Conservation (phyloP, 1,139 yeast genomes). For the Meyerozyma smithsonii region DNA sequence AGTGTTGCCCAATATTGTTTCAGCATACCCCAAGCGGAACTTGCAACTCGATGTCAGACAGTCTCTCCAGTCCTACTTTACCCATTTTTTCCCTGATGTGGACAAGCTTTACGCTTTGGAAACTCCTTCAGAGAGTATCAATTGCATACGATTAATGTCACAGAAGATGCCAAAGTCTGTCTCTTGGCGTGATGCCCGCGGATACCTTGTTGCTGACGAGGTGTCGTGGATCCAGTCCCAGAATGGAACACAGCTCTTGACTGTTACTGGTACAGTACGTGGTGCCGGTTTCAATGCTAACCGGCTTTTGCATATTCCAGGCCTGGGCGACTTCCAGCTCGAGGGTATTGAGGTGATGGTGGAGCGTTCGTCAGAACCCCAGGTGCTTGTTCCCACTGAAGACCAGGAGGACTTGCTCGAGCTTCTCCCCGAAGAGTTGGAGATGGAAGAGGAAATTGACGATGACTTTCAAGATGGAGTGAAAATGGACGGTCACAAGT, state of each 20-base stretch:
- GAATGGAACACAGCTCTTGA: conserved; percentile 32
- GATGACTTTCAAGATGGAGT: conserved; percentile 42
- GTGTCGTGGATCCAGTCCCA: conserved; percentile 40
- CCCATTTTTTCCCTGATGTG: conserved; percentile 85
- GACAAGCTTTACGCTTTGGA: conserved; percentile 77
- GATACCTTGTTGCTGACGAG: conserved; percentile 75
- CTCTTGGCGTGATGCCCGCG: conserved; percentile 88
- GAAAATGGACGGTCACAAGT: conserved; percentile 67
- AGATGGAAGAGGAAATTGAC: conserved; percentile 26
- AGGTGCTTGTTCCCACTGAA: conserved; percentile 40
- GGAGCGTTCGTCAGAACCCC: conserved; percentile 23
- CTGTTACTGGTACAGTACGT: conserved; percentile 78
- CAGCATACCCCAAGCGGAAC: conserved; percentile 68
- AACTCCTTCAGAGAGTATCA: conserved; percentile 58
- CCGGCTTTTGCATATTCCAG: conserved; percentile 80
- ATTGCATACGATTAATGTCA: conserved; percentile 69
- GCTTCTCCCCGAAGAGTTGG: conserved; percentile 55
- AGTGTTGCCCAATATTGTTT: conserved; percentile 68
- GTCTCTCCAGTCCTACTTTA: conserved; percentile 77
- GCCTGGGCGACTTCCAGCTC: conserved; percentile 83
- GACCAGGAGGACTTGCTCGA: conserved; percentile 65
- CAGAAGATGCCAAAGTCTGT: conserved; percentile 85
- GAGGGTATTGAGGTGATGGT: conserved; percentile 54
- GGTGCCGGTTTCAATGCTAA: conserved; percentile 80
- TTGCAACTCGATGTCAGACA: conserved; percentile 73